Evolutionary conservation across 345 rosid genomes (phyloP).

Genomic region (Noccaea bulbosa): DNA sequence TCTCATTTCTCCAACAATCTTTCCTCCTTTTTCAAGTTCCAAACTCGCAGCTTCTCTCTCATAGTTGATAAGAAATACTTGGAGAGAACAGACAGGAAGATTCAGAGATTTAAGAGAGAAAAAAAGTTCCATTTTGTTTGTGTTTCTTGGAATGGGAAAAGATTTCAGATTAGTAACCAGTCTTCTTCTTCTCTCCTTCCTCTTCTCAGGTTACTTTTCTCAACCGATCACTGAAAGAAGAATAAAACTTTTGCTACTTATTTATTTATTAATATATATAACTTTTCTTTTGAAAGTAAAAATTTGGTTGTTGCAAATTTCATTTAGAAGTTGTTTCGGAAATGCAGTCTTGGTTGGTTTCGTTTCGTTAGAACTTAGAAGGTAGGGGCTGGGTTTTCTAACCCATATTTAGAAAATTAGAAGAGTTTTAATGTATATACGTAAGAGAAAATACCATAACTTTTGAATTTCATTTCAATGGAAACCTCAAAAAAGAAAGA

Average conservation of each 20-base stretch:
- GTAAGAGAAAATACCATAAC: not conserved
- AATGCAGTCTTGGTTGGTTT: not conserved
- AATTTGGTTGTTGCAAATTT: conserved; percentile 11
- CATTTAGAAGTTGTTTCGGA: not conserved
- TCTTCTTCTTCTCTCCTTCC: conserved; percentile 37
- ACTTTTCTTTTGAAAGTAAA: not conserved
- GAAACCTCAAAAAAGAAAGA: not conserved
- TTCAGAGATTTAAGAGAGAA: not conserved
- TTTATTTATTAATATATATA: not conserved
- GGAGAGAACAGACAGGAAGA: conserved; percentile 13
- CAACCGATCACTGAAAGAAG: conserved; percentile 26
- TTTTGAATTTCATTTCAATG: not conserved
- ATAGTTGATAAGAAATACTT: conserved; percentile 16
- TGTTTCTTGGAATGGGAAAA: conserved; percentile 38
- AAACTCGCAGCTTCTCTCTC: conserved; percentile 17
- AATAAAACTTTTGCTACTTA: not conserved
- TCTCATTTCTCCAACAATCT: conserved; percentile 5
- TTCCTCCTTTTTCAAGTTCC: conserved; percentile 12
- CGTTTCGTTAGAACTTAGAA: not conserved
- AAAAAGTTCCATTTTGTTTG: conserved; percentile 16
- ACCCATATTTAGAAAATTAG: not conserved
- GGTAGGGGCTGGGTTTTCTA: not conserved
- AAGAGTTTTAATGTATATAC: not conserved
- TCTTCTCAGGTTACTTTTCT: conserved; percentile 41
- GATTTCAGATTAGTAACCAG: conserved; percentile 27